Conservation (phyloP, 345 rosid species). For the Eucalyptus rudis region DNA sequence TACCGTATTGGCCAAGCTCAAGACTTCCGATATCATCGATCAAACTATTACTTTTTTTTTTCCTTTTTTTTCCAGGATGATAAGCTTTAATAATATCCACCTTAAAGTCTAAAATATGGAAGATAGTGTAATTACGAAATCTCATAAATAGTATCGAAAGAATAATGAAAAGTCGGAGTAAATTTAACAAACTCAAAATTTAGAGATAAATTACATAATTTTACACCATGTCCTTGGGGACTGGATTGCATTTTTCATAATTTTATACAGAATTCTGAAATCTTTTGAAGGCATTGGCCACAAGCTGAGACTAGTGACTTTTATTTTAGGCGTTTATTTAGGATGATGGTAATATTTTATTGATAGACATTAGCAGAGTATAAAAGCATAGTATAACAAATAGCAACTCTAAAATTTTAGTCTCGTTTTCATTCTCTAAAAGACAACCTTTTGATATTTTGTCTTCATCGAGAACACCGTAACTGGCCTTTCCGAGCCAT, state of each 20-base stretch:
- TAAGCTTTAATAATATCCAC: background rate
- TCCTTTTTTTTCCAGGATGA: background rate
- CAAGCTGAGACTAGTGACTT: background rate
- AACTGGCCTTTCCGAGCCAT: background rate
- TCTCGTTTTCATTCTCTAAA: background rate
- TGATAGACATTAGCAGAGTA: background rate
- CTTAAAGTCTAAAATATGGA: background rate
- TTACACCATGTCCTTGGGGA: background rate
- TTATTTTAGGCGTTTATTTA: background rate
- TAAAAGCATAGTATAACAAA: background rate
- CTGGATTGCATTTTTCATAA: background rate
- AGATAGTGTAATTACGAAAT: background rate
- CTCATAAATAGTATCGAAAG: background rate
- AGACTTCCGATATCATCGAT: background rate
- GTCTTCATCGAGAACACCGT: background rate
- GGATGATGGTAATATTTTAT: background rate
- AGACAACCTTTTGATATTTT: background rate
- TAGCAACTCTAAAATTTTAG: background rate
- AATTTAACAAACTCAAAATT: rapidly evolving
- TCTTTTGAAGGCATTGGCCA: background rate
- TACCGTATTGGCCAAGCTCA: background rate
- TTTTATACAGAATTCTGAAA: background rate
- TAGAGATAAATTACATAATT: background rate
- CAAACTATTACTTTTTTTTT: background rate
- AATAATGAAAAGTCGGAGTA: background rate